phyloP scores from a whole-genome alignment of 495 filamentous ascomycete genomes.

The Neurospora sp. region DNA sequence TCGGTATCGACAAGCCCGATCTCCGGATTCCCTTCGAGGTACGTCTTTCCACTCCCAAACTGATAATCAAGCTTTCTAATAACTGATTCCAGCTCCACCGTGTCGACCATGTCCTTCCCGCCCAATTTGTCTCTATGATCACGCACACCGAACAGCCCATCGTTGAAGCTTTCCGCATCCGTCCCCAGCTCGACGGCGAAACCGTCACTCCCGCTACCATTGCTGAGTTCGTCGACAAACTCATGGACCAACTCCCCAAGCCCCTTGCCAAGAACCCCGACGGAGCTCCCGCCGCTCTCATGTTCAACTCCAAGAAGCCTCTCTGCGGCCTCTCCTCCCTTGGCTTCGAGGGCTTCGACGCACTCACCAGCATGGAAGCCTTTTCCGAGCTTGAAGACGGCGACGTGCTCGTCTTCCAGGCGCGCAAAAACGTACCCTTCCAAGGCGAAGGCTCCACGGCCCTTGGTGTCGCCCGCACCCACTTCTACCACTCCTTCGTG shows the following conservation, averaged over 20 bases:
- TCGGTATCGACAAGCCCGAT: conserved; percentile 91
- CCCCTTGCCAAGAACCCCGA: conserved; percentile 54
- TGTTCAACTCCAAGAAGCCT: conserved; percentile 59
- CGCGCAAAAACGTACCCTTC: conserved; percentile 53
- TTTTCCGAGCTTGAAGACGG: conserved; percentile 40
- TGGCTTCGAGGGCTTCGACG: conserved; percentile 62
- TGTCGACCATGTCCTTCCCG: conserved; percentile 52
- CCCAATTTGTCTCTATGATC: conserved; percentile 63
- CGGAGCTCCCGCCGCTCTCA: conserved; percentile 65
- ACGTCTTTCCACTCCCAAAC: conserved; percentile 2
- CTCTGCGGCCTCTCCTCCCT: conserved; percentile 63
- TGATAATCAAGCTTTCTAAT: conserved; percentile 8
- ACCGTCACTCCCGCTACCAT: conserved; percentile 12
- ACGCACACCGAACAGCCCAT: conserved; percentile 50
- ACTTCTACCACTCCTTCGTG: conserved; percentile 58
- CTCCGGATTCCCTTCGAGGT: conserved; percentile 48
- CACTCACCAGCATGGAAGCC: conserved; percentile 16
- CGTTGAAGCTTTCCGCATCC: conserved; percentile 63
- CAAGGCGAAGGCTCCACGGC: conserved; percentile 57
- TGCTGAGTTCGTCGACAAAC: conserved; percentile 48
- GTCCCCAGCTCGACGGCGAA: conserved; percentile 14
- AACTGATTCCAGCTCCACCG: conserved; percentile 43
- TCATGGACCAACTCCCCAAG: conserved; percentile 56
- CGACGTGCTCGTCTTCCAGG: conserved; percentile 71
- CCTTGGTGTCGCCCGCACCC: conserved; percentile 66